These are phyloP conservation scores for Hsuehochloa calcarea DNA, from an alignment of 176 grass and related monocot genomes.

Conservation along the genomic window DNA sequence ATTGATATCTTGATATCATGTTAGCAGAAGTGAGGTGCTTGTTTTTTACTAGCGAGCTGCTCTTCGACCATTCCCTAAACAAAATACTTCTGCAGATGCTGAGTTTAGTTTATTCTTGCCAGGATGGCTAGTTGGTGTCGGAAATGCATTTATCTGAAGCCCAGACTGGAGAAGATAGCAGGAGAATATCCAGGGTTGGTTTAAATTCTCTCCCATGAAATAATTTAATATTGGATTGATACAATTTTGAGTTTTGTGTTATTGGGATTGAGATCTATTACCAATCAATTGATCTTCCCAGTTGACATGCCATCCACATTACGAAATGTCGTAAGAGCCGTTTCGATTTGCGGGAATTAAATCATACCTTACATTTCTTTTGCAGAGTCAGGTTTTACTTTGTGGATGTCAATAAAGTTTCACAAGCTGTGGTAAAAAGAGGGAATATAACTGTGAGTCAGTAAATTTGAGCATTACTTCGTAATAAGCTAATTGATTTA, in stretches of 20 bases:
- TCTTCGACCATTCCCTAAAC: background rate
- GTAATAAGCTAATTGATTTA: background rate
- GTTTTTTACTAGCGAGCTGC: background rate
- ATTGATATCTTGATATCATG: background rate
- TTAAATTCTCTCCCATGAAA: background rate
- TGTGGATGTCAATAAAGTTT: slow-evolving; percentile 91
- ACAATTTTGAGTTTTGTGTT: background rate
- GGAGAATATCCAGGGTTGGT: slow-evolving; percentile 73
- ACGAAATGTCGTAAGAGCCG: background rate
- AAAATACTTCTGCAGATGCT: background rate
- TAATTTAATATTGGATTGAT: background rate
- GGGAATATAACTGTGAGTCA: slow-evolving; percentile 82
- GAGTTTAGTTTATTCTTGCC: slow-evolving; percentile 10
- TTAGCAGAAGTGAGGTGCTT: background rate
- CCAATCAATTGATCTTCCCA: background rate
- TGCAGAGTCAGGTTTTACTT: slow-evolving; percentile 73
- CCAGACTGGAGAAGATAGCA: slow-evolving; percentile 94
- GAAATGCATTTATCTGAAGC: slow-evolving; percentile 96
- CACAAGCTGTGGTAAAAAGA: slow-evolving; percentile 75
- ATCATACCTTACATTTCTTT: background rate
- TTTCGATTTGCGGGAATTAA: slow-evolving; percentile 8
- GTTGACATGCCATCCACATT: background rate
- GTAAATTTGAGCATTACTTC: background rate
- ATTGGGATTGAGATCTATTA: background rate
- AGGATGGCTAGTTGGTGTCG: slow-evolving; percentile 96